Percentiles rank a stretch among this genome's conserved stretches.
These are phyloP conservation scores for Aspergillus homomorphus DNA, from an alignment of 495 filamentous ascomycete genomes.

Conservation along the genomic window DNA sequence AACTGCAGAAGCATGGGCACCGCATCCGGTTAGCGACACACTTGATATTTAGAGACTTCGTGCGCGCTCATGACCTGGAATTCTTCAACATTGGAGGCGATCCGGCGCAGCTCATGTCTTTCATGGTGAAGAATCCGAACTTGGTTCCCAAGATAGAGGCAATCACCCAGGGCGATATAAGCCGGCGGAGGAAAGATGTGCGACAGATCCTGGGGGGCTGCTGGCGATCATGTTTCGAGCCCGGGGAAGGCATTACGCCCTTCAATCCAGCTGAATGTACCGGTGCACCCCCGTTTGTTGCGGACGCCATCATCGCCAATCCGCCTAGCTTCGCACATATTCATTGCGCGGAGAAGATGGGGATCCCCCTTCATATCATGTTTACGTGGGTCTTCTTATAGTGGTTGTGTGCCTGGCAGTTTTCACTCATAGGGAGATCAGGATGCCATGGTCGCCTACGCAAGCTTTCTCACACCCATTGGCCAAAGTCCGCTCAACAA, in stretches of 20 bases:
- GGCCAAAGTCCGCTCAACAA: slow-evolving; percentile 53
- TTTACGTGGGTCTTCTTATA: slow-evolving; percentile 57
- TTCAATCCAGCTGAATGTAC: slow-evolving; percentile 27
- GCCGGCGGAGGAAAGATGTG: slow-evolving; percentile 60
- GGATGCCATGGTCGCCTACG: slow-evolving; percentile 60
- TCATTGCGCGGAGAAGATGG: slow-evolving; percentile 76
- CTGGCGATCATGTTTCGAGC: slow-evolving; percentile 71
- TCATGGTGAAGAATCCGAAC: slow-evolving; percentile 83
- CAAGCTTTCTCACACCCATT: slow-evolving; percentile 53
- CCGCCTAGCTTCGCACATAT: slow-evolving; percentile 79
- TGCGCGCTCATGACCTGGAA: slow-evolving; percentile 67
- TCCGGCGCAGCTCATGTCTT: slow-evolving; percentile 78
- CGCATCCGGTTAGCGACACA: slow-evolving; percentile 77
- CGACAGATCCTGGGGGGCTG: slow-evolving; percentile 69
- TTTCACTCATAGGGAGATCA: slow-evolving; percentile 12
- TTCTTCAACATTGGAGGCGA: slow-evolving; percentile 81
- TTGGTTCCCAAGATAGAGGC: slow-evolving; percentile 69
- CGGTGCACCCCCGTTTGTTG: slow-evolving; percentile 61
- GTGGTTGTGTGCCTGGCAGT: neutral
- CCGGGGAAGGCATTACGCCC: slow-evolving; percentile 56
- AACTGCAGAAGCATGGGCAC: slow-evolving; percentile 63
- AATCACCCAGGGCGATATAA: slow-evolving; percentile 65
- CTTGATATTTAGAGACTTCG: slow-evolving; percentile 63
- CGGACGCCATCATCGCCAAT: slow-evolving; percentile 81
- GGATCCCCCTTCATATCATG: slow-evolving; percentile 76